Base-by-base conservation (phyloP, 169 alveolate species). In the Ichthyophthirius multifiliis region DNA sequence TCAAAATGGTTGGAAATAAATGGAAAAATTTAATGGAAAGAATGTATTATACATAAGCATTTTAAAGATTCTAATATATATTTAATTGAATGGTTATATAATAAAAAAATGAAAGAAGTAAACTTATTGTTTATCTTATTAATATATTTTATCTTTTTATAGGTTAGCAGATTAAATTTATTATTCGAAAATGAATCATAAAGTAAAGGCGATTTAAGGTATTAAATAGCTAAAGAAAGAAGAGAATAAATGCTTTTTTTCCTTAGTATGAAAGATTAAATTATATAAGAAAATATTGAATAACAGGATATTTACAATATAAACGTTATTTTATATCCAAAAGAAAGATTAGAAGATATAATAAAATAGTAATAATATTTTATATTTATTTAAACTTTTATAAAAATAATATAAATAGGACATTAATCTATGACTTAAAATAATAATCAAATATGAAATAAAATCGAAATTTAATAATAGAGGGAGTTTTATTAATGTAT, bases 61-160 rank as follows among this genome's bases (percentile, higher is more conserved):
- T 27, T 27, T 55, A 34, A 34, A 2, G 39, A 55, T 3, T 27
- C 43, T 6, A 55, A 27, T 15, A 55, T 39, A 55, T 55, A 27
- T 27, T 34, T 34, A 16, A 55, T 55, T 23, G 5, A 55, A 23
- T 55, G 71, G 71, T 27, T 55, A 27, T 55, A 34, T 3, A 55
- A 55, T 23, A 55, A 55, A 13, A 55, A 39, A 55, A 55, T 34
- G 31, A 55, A 55, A 55, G 71, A 55, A 39, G 71, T 55, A 55
- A 55, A 0, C 0, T n/a, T n/a, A n/a, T n/a, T n/a, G n/a, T n/a
- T n/a, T n/a, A n/a, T n/a, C n/a, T n/a, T n/a, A n/a, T n/a, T n/a
- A n/a, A n/a, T n/a, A n/a, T n/a, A n/a, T n/a, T n/a, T n/a, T n/a
- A n/a, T n/a, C n/a, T n/a, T n/a, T 55, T 10, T 55, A 0, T 1